A percentile compares a stretch with the other conserved stretches of the same genome.
Evolutionary conservation across 257 asterid species (phyloP).

Genomic region (Lavandula angustifolia): DNA sequence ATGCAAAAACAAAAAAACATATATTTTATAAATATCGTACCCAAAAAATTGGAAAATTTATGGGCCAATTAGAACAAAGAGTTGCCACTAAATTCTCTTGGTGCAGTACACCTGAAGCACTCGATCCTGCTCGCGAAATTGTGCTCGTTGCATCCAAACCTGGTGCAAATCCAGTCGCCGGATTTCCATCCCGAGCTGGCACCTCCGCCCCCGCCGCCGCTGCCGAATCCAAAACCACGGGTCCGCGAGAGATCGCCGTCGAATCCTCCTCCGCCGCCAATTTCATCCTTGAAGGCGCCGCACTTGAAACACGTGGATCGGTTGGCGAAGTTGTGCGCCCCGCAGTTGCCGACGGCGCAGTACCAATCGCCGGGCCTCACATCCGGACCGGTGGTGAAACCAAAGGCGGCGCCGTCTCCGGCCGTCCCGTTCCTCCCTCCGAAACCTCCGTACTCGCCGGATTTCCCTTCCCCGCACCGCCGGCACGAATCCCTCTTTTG

Average conservation of each 20-base stretch:
- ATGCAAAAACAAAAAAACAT: neutral
- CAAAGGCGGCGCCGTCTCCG: constrained; percentile 43
- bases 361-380: constrained; percentile 99
- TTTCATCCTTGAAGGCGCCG: constrained; percentile 82
- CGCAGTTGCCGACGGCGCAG: constrained; percentile 75
- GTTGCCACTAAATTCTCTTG: constrained; percentile 70
- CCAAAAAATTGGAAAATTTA: constrained; percentile 59
- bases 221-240: constrained; percentile 45
- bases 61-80: constrained; percentile 41
- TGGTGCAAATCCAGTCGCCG: constrained; percentile 94
- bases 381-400: constrained; percentile 76
- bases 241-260: constrained; percentile 49
- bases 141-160: constrained; percentile 94
- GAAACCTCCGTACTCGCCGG: constrained; percentile 52
- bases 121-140: constrained; percentile 95
- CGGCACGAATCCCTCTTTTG: constrained; percentile 94
- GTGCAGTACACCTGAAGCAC: constrained; percentile 97
- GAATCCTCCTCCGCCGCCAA: constrained; percentile 31
- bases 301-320: constrained; percentile 97
- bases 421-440: constrained; percentile 49
- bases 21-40: constrained; percentile 12
- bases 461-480: constrained; percentile 82
- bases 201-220: constrained; percentile 37
- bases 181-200: constrained; percentile 91
- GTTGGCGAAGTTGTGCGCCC: constrained; percentile 96